A percentile compares a stretch with the other conserved stretches of the same genome.
Conservation (phyloP, 2,329 filamentous ascomycete species). For the Penicillium sp. region DNA sequence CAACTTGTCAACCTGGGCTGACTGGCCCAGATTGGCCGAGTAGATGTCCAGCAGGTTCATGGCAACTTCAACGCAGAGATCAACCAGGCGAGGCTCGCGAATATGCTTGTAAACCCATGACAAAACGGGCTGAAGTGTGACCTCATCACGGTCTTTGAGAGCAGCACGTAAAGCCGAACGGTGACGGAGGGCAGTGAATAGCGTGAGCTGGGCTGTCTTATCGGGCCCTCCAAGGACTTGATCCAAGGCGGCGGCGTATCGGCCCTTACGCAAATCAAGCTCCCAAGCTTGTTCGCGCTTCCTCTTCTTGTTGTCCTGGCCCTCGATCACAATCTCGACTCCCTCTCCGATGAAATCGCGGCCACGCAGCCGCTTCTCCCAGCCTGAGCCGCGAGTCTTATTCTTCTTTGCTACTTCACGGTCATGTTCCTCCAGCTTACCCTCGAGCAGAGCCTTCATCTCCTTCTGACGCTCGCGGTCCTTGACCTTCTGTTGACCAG, state of each 20-base stretch:
- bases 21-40: constrained; percentile 73
- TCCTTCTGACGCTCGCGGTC: constrained; percentile 77
- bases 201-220: constrained; percentile 67
- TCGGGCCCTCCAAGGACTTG: constrained; percentile 65
- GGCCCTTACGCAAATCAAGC: constrained; percentile 72
- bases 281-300: constrained; percentile 78
- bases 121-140: constrained; percentile 76
- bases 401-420: constrained; percentile 70
- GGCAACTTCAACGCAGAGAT: constrained; percentile 78
- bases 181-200: constrained; percentile 82
- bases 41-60: constrained; percentile 86
- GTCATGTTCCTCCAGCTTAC: constrained; percentile 76
- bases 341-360: constrained; percentile 82
- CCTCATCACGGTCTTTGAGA: constrained; percentile 77
- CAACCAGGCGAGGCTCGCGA: constrained; percentile 76
- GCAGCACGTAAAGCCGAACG: constrained; percentile 81
- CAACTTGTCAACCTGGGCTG: constrained; percentile 68
- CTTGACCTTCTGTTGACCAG: constrained; percentile 74
- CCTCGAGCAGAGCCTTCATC: constrained; percentile 78
- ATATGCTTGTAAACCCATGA: constrained; percentile 81
- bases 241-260: constrained; percentile 77
- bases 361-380: constrained; percentile 64
- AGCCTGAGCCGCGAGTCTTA: constrained; percentile 56
- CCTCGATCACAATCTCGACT: constrained; percentile 84
- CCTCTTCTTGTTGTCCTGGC: constrained; percentile 59